Conservation (phyloP, 441 rosid genomes). For the Populus tomentosa region DNA sequence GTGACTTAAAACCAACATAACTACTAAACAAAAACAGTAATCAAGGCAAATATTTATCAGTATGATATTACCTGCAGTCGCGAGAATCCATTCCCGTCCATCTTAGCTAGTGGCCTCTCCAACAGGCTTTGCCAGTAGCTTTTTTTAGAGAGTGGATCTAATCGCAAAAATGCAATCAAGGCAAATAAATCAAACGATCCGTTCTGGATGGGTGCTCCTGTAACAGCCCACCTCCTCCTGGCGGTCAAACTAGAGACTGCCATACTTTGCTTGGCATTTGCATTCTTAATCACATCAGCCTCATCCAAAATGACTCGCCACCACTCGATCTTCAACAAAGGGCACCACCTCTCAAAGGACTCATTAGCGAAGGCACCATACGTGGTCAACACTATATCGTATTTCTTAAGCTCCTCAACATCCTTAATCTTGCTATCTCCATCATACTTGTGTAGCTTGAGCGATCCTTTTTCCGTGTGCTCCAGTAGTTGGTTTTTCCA, state of each 20-base stretch:
- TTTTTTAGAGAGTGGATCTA: conserved; percentile 76
- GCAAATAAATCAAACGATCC: conserved; percentile 72
- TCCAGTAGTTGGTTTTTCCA: conserved; percentile 81
- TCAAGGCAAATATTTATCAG: background rate
- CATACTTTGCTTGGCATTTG: conserved; percentile 63
- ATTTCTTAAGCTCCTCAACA: conserved; percentile 53
- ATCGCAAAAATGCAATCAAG: conserved; percentile 72
- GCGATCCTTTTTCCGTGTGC: conserved; percentile 60
- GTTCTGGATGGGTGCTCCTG: conserved; percentile 93
- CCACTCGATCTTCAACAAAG: conserved; percentile 57
- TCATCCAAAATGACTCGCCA: conserved; percentile 85
- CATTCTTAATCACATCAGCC: conserved; percentile 80
- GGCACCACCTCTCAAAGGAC: background rate
- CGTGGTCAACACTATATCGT: conserved; percentile 76
- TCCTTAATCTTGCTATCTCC: conserved; percentile 60
- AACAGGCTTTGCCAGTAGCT: conserved; percentile 75
- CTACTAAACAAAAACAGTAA: background rate
- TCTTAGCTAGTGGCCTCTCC: conserved; percentile 68
- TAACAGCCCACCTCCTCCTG: conserved; percentile 74
- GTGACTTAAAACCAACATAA: background rate
- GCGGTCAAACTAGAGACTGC: conserved; percentile 62
- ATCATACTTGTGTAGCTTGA: conserved; percentile 70
- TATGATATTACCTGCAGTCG: conserved; percentile 55
- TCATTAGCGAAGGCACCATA: conserved; percentile 65
- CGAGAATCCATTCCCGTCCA: conserved; percentile 50